Evolutionary conservation across 306 rosid genomes (phyloP), one percentile per base, ranked within the genome.

Genomic region (Quercus wislizeni): DNA sequence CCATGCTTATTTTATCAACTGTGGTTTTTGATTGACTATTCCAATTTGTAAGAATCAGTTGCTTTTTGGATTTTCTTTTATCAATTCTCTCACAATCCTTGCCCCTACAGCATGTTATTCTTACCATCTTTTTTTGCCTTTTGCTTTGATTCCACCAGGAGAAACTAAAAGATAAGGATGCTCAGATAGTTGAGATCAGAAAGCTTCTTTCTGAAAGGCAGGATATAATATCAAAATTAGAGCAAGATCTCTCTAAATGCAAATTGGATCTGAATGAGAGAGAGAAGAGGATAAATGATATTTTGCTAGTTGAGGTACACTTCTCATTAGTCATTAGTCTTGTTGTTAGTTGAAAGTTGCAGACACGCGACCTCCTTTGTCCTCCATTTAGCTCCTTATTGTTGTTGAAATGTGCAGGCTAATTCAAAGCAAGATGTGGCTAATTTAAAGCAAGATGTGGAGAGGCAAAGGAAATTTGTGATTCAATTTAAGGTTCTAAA

Each of bases 171-270:
- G 95, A 87, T 72, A 91, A 78, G 87, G 92, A 91, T 79, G 85
- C 86, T 58, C 87, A 78, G 41, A 79, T 88, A 57, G 97, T 87
- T 81, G 92, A 95, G 75, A 55, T 85, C 55, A 46, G 87, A 27
- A 89, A 81, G 79, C 79, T 49, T 65, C 84, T 95, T 20, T 83
- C 85, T 1, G 96, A 89, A 81, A 91, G 87, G 78, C 84, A 85
- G 83, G 91, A 84, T 74, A 67, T 71, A 20, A 30, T 91, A 75
- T 86, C 90, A 23, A 85, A 63, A 73, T 65, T 95, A 68, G 97
- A 93, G 88, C 86, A 79, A 68, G 94, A 89, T 79, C 88, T 93
- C 80, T 87, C 92, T 10, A 93, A 82, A 76, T 82, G 89, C 87
- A 89, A 83, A 81, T 55, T 18, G 17, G 94, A 93, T 73, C 88